These are phyloP conservation scores for Elaeis guineensis DNA, from an alignment of 176 grass and related monocot species.

Conservation along the genomic window DNA sequence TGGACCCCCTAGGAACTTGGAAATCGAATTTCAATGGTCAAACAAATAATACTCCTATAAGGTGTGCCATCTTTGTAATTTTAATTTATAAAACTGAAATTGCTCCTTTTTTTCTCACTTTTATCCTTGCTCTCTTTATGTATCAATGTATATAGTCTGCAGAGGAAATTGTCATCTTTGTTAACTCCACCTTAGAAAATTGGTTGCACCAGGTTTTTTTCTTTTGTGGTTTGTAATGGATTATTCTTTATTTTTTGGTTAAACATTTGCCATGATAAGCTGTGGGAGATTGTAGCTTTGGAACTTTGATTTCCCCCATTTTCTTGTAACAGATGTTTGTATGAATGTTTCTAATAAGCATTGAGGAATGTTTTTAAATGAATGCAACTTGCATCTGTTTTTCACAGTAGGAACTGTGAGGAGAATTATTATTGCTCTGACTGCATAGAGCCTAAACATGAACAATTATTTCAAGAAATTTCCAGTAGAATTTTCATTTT, in stretches of 20 bases:
- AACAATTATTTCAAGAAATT: too few species aligned
- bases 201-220: constrained; percentile 27
- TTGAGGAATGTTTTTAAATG: too few species aligned
- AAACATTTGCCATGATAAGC: background rate
- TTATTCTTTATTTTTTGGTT: constrained; percentile 34
- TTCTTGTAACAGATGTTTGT: too few species aligned
- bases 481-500: too few species aligned
- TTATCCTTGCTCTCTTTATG: constrained; percentile 17
- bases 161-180: constrained; percentile 35
- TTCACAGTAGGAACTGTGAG: too few species aligned
- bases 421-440: too few species aligned
- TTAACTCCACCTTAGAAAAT: constrained; percentile 22
- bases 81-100: constrained; percentile 32
- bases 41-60: constrained; percentile 64
- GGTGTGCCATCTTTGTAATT: constrained; percentile 32
- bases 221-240: constrained; percentile 26
- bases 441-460: too few species aligned
- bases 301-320: too few species aligned
- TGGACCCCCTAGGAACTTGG: constrained; percentile 76
- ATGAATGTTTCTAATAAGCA: too few species aligned
- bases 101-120: constrained; percentile 20
- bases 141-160: constrained; percentile 60
- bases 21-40: constrained; percentile 99
- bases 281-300: too few species aligned
- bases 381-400: too few species aligned